phyloP scores from a whole-genome alignment of 768 basidiomycete species.

The Lactarius psammicola region DNA sequence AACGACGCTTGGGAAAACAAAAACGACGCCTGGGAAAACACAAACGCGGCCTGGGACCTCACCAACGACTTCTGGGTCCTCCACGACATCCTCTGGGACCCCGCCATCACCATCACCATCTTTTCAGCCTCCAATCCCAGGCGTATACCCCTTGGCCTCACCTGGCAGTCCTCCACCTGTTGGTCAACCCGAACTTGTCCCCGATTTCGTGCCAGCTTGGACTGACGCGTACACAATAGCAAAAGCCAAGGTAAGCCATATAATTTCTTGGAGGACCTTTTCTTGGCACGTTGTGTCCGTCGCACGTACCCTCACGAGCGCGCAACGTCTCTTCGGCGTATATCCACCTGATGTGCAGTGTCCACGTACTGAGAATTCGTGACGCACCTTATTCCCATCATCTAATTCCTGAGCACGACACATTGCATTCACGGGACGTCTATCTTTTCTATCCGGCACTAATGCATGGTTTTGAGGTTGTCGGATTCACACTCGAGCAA shows the following conservation, averaged over 20 bases:
- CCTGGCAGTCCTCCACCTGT: constrained; percentile 61
- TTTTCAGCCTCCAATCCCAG: constrained; percentile 51
- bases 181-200: constrained; percentile 40
- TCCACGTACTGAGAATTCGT: background rate
- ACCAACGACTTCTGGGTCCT: background rate
- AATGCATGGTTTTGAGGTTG: constrained; percentile 9
- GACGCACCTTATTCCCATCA: too few species aligned
- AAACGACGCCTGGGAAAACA: background rate
- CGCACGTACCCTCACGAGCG: background rate
- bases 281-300: background rate
- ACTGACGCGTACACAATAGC: constrained; percentile 57
- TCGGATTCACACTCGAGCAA: constrained; percentile 23
- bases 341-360: background rate
- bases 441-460: background rate
- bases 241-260: constrained; percentile 33
- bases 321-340: background rate
- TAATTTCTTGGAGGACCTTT: background rate
- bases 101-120: constrained; percentile 31
- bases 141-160: constrained; percentile 52
- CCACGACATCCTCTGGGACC: background rate
- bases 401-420: background rate
- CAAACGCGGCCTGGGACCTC: background rate
- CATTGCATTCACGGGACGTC: background rate
- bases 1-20: background rate
- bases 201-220: constrained; percentile 56